Evolutionary conservation across 768 basidiomycete genomes (phyloP).

Genomic region (Floccularia luteovirens): DNA sequence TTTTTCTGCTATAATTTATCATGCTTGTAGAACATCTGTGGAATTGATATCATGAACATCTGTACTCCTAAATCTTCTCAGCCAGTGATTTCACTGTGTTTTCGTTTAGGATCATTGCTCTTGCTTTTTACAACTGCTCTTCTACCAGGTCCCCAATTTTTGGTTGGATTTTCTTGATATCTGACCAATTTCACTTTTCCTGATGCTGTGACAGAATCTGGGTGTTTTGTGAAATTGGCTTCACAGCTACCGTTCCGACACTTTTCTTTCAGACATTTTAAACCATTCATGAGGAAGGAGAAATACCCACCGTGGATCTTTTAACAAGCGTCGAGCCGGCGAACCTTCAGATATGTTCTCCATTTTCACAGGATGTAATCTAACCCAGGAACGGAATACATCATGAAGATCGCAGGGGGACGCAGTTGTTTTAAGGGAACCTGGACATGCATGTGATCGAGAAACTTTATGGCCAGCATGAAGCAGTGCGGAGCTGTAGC

Average conservation of each 20-base stretch:
- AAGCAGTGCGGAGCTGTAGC: constrained; percentile 74
- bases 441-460: constrained; percentile 83
- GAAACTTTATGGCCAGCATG: constrained; percentile 82
- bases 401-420: constrained; percentile 67
- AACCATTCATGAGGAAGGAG: too few relatives aligned
- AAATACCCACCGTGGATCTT: constrained; percentile 59
- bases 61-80: not conserved
- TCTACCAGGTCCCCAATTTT: constrained; percentile 87
- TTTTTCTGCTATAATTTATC: not conserved
- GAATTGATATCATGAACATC: not conserved
- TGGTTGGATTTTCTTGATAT: constrained; percentile 87
- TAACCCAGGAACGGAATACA: constrained; percentile 80
- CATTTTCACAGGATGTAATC: constrained; percentile 74
- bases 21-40: not conserved
- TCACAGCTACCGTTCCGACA: too few relatives aligned
- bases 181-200: constrained; percentile 73
- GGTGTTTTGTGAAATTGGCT: constrained; percentile 76
- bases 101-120: constrained; percentile 32
- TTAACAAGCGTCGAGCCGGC: constrained; percentile 66
- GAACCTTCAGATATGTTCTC: constrained; percentile 73
- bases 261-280: too few relatives aligned
- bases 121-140: constrained; percentile 39
- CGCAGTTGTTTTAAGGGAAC: constrained; percentile 89
- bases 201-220: constrained; percentile 49
- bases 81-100: constrained; percentile 27